Conservation (phyloP, 768 basidiomycete genomes). For the Boletus edulis region DNA sequence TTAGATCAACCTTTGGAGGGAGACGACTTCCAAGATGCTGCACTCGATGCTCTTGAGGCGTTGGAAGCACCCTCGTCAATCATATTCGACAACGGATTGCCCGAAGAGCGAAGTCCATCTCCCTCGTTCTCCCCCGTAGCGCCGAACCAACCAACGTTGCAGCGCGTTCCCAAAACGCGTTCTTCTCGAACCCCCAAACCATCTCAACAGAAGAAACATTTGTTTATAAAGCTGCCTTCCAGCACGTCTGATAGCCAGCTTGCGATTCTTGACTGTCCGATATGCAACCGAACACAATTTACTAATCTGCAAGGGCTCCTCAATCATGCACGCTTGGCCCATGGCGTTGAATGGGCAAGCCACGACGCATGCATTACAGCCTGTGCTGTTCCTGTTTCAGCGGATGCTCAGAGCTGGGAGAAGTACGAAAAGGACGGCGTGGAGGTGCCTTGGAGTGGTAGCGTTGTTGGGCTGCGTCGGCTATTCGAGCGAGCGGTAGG, state of each 20-base stretch:
- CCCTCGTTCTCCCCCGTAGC: conserved; percentile 20
- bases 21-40: conserved; percentile 38
- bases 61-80: conserved; percentile 39
- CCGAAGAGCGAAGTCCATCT: conserved; percentile 23
- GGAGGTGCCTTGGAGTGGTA: conserved; percentile 32
- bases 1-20: conserved; percentile 19
- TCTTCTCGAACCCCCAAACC: conserved; percentile 27
- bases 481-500: conserved; percentile 53
- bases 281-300: conserved; percentile 46
- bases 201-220: conserved; percentile 33
- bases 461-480: conserved; percentile 44
- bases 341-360: conserved; percentile 46
- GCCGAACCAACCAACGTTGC: conserved; percentile 10
- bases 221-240: conserved; percentile 39
- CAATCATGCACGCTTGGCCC: conserved; percentile 51
- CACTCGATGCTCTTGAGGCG: conserved; percentile 42
- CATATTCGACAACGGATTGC: conserved; percentile 29
- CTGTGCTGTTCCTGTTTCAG: conserved; percentile 38
- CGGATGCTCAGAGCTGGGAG: conserved; percentile 33
- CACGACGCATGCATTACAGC: conserved; percentile 51
- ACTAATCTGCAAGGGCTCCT: conserved; percentile 51
- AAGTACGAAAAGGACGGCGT: conserved; percentile 39
- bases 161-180: conserved; percentile 25
- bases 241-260: conserved; percentile 28
- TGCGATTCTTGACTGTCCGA: conserved; percentile 39